These are phyloP conservation scores for Cotoneaster glaucophyllus DNA, from an alignment of 306 rosid species.

Conservation along the genomic window DNA sequence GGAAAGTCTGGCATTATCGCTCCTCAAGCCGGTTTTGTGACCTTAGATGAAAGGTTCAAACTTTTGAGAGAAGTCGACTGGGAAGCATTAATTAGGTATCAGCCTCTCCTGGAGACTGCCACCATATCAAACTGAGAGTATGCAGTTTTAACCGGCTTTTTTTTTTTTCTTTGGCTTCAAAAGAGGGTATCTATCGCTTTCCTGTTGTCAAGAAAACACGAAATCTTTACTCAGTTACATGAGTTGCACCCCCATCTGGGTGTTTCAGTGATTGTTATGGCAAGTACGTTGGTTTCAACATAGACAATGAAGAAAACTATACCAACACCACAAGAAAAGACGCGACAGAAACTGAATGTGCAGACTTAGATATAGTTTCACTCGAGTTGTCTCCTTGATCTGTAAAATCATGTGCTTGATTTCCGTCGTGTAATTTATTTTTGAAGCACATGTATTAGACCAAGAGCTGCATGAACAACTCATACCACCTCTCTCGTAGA, in stretches of 20 bases:
- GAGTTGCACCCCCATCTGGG: neutral
- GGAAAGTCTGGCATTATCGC: conserved; percentile 40
- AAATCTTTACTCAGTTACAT: neutral
- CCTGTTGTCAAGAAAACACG: neutral
- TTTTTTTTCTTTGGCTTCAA: neutral
- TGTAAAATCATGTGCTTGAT: neutral
- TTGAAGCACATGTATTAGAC: neutral
- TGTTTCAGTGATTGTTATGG: neutral
- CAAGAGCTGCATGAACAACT: neutral
- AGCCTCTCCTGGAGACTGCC: conserved; percentile 37
- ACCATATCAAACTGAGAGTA: conserved; percentile 24
- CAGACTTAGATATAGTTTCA: too few relatives aligned
- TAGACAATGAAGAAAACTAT: neutral
- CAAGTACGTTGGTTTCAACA: neutral
- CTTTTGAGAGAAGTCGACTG: conserved; percentile 57
- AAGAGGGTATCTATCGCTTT: neutral
- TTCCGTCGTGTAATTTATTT: too few relatives aligned
- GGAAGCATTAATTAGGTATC: conserved; percentile 54
- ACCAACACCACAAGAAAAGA: too few relatives aligned
- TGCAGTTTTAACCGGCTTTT: conserved; percentile 2
- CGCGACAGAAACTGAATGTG: too few relatives aligned
- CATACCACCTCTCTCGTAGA: too few relatives aligned
- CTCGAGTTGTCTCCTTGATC: too few relatives aligned
- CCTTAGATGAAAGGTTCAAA: conserved; percentile 56
- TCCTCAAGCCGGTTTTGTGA: conserved; percentile 52